Evolutionary conservation across 805 yeast genomes (phyloP), one percentile per base, ranked within the genome.

Genomic region (Saccharomycopsis sp.): DNA sequence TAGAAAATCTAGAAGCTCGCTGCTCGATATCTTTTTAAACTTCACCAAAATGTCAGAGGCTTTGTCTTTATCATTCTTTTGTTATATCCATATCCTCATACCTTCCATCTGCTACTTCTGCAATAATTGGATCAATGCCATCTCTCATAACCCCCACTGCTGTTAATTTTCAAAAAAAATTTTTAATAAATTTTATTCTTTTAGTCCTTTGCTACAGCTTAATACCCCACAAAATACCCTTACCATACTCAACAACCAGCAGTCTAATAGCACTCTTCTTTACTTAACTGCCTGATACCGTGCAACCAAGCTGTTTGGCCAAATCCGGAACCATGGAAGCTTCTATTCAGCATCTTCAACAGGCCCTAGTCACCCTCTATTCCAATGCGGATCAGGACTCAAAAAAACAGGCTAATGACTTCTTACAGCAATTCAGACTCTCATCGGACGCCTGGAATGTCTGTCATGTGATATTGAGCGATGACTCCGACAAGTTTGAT

Each of bases 381-480:
- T 69, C 80, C 38, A 69, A 73, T 58, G 74, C 78, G 7, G 67
- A 69, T 34, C 74, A 74, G 58, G 63, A 58, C 22, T 57, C 66
- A n/a, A 79, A 80, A 63, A 71, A 69, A 23, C 72, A 77, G 63
- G 77, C 87, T 59, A 71, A 79, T 55, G 72, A 71, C 49, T 89
- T 75, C 67, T 76, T 94, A 58, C 93, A 92, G 69, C 73, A 78
- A 35, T 94, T 94, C 72, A 97, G 94, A 71, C 86, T 91, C 69
- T 84, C 92, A 0, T 74, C 77, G 41, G 83, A 81, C 60, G 94
- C 98, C 0, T 94, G 99, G 99, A 75, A 78, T 34, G 67, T 82
- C 1, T 78, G 85, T 41, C 86, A 85, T 66, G 75, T 77, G 53
- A 76, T 87, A 1, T 76, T 91, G 24, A 47, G 17, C 60, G 66